These are phyloP conservation scores for Eucalyptus dawsonii DNA, from an alignment of 345 rosid species.

Conservation along the genomic window DNA sequence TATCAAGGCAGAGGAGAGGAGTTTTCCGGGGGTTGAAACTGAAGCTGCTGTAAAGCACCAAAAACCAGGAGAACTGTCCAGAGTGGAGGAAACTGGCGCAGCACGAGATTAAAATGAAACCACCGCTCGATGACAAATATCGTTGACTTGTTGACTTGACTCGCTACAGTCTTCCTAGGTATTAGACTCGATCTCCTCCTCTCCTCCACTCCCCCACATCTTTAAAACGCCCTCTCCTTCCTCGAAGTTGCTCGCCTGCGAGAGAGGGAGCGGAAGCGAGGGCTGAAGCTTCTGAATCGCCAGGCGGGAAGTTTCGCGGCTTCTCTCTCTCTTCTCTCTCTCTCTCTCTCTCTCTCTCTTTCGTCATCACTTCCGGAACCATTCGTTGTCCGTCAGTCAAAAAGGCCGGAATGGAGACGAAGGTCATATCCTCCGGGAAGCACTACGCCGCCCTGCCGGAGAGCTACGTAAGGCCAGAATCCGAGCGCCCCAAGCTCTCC, in stretches of 20 bases:
- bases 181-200: background rate
- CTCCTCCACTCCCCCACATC: background rate
- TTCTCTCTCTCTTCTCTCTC: too few relatives aligned
- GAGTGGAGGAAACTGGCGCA: fast-evolving
- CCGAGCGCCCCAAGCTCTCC: constrained; percentile 60
- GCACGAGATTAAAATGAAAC: background rate
- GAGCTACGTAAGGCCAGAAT: constrained; percentile 52
- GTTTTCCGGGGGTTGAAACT: background rate
- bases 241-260: background rate
- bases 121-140: background rate
- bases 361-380: background rate
- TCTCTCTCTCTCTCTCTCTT: background rate
- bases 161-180: background rate
- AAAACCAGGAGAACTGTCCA: background rate
- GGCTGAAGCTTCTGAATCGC: background rate
- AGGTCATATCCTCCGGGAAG: constrained; percentile 53
- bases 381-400: background rate
- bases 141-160: background rate
- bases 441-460: constrained; percentile 35
- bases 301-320: too few relatives aligned
- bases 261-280: too few relatives aligned
- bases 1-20: background rate
- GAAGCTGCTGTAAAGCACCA: background rate
- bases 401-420: constrained; percentile 30
- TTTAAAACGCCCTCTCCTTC: background rate